Base-by-base conservation (phyloP, 495 filamentous ascomycete species). In the Endocarpon pusillum region DNA sequence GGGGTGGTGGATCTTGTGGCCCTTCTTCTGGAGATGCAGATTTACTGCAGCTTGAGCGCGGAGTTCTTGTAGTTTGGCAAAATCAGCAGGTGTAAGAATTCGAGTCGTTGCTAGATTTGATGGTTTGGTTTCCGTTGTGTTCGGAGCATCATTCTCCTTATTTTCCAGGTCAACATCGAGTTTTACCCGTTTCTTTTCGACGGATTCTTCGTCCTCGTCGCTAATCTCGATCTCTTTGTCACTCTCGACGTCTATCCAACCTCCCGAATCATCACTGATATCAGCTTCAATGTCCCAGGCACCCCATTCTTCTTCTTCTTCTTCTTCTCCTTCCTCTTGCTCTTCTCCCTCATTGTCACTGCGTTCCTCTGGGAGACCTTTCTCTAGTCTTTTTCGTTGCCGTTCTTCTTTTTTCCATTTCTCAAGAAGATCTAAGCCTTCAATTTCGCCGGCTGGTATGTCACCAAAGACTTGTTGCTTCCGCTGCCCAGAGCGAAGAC, bases 371-470 rank as follows among this genome's bases (percentile, higher is more conserved):
- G 64, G 49, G 1, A 75, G 52, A 4, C 72, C 78, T 38, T 63
- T 66, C 47, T 81, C 84, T 22, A 62, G 61, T 32, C 69, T 60
- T 53, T 71, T 85, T 55, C 72, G 67, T 47, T 69, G 66, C 42
- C 69, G 71, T 51, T 94, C 81, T 49, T 93, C 85, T 33, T 80
- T 79, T 59, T 94, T 99, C 77, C 81, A 94, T 49, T 81, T 68
- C 47, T 84, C 86, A 12, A 99, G 62, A 19, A 99, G 64, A 40
- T 94, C 86, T 11, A 99, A 57, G 19, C 91, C 91, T 54, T 96
- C 85, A 32, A 99, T 94, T 10, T 71, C 77, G 10, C 85, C 89
- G 3, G 52, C 55, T 35, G 75, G 71, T 44, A 85, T 73, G 48
- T 89, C 75, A 43, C 60, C 91, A 44, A 82, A 99, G 35, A 78